phyloP scores from a whole-genome alignment of 371 early-diverging fungal genomes.

The Smittium mucronatum region DNA sequence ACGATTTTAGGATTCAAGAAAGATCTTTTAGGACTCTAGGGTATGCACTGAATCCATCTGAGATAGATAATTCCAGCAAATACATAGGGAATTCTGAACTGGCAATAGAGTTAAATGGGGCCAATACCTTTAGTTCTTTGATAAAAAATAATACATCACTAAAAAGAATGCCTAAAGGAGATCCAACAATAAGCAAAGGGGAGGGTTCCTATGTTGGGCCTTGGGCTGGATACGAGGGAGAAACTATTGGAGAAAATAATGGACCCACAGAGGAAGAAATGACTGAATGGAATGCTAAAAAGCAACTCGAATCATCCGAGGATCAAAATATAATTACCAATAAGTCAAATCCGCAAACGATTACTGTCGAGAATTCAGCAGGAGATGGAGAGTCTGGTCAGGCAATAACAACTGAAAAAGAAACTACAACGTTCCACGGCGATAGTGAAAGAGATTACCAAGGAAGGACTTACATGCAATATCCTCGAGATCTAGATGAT shows the following conservation, averaged over 20 bases:
- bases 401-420: slow-evolving; percentile 17
- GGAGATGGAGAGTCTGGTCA: slow-evolving; percentile 12
- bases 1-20: slow-evolving; percentile 61
- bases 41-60: slow-evolving; percentile 72
- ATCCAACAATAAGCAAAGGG: slow-evolving; percentile 58
- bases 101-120: slow-evolving; percentile 36
- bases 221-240: slow-evolving; percentile 89
- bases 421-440: slow-evolving; percentile 33
- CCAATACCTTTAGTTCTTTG: slow-evolving; percentile 37
- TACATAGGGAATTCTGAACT: slow-evolving; percentile 54
- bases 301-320: not conserved
- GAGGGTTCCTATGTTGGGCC: slow-evolving; percentile 79
- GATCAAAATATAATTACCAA: not conserved
- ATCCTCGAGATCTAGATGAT: slow-evolving; percentile 63
- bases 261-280: slow-evolving; percentile 39
- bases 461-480: slow-evolving; percentile 89
- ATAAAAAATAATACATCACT: slow-evolving; percentile 40
- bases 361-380: slow-evolving; percentile 8
- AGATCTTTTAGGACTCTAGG: slow-evolving; percentile 69
- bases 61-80: slow-evolving; percentile 39
- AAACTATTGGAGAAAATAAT: slow-evolving; percentile 42
- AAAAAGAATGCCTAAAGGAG: slow-evolving; percentile 65
- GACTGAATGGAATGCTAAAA: slow-evolving; percentile 9
- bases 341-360: not conserved
- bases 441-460: slow-evolving; percentile 69